A percentile compares a stretch with the other conserved stretches of the same genome.
Conservation (phyloP, 208 protist genomes). For the Leptomonas pyrrhocoris region DNA sequence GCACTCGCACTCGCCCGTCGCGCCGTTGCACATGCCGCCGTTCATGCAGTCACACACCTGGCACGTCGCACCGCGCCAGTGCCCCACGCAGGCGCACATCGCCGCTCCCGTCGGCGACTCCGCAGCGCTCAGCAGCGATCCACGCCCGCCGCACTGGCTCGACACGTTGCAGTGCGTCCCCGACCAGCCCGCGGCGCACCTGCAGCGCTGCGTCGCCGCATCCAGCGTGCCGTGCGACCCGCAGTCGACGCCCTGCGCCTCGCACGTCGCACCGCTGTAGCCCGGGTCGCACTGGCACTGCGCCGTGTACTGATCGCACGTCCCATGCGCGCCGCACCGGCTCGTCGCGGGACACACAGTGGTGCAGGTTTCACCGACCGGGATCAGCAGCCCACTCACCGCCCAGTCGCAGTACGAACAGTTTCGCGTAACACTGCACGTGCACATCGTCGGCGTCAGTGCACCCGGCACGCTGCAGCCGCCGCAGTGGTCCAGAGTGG, state of each 20-base stretch:
- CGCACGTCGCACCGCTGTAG: slow-evolving; percentile 25
- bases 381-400: slow-evolving; percentile 2
- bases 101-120: slow-evolving; percentile 39
- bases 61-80: slow-evolving; percentile 51
- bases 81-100: slow-evolving; percentile 49
- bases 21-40: slow-evolving; percentile 47
- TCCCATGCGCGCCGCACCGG: slow-evolving; percentile 14
- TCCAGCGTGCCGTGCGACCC: slow-evolving; percentile 20
- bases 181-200: slow-evolving; percentile 22
- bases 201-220: slow-evolving; percentile 11
- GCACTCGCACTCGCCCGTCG: slow-evolving; percentile 45
- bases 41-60: slow-evolving; percentile 59
- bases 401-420: slow-evolving; percentile 49
- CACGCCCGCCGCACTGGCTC: slow-evolving; percentile 32
- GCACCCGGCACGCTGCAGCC: slow-evolving; percentile 27
- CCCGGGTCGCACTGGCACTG: slow-evolving; percentile 29
- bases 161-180: slow-evolving; percentile 19
- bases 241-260: slow-evolving; percentile 28
- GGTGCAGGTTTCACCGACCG: slow-evolving; percentile 17
- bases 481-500: slow-evolving; percentile 27
- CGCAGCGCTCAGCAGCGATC: slow-evolving; percentile 24
- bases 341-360: slow-evolving; percentile 11
- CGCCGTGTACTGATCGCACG: slow-evolving; percentile 41
- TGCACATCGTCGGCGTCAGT: slow-evolving; percentile 23
- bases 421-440: slow-evolving; percentile 28